These are phyloP conservation scores for Fragilaria crotonensis DNA, from an alignment of 108 stramenopile species.

Conservation along the genomic window DNA sequence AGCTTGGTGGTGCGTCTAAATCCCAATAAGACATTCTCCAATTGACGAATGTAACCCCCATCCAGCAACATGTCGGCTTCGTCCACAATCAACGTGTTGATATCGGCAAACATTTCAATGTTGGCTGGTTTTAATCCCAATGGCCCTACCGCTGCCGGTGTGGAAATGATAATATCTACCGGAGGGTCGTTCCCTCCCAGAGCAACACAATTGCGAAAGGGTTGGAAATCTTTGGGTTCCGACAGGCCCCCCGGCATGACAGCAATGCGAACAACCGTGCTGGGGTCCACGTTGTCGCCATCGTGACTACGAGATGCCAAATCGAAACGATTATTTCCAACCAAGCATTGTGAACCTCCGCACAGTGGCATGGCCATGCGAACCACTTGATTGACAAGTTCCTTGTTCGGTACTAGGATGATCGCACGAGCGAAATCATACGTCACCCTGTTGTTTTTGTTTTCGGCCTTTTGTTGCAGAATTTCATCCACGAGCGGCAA, in stretches of 20 bases:
- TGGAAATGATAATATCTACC: slow-evolving; percentile 87
- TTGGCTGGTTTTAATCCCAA: slow-evolving; percentile 78
- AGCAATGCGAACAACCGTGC: slow-evolving; percentile 58
- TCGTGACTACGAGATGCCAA: not conserved
- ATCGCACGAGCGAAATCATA: slow-evolving; percentile 75
- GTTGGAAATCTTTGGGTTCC: slow-evolving; percentile 67
- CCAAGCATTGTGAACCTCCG: slow-evolving; percentile 35
- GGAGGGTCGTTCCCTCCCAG: slow-evolving; percentile 44
- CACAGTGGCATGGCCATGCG: slow-evolving; percentile 72
- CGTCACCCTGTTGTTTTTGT: slow-evolving; percentile 8
- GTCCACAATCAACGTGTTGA: slow-evolving; percentile 82
- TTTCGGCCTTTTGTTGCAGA: slow-evolving; percentile 40
- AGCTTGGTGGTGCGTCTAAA: slow-evolving; percentile 80
- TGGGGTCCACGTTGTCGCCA: slow-evolving; percentile 17
- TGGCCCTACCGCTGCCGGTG: slow-evolving; percentile 91
- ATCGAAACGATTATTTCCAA: too few relatives aligned
- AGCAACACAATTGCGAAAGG: slow-evolving; percentile 56
- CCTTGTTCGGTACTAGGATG: slow-evolving; percentile 86
- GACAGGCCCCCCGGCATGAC: slow-evolving; percentile 74
- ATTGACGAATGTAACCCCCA: slow-evolving; percentile 80
- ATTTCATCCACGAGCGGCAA: slow-evolving; percentile 82
- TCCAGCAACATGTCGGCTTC: slow-evolving; percentile 98
- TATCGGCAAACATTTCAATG: slow-evolving; percentile 85
- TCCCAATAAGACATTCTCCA: slow-evolving; percentile 88
- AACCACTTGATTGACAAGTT: slow-evolving; percentile 78